Evolutionary conservation across 352 stramenopile species (phyloP), one percentile per base, ranked within the genome.

Genomic region (Globisporangium cylindrosporum): DNA sequence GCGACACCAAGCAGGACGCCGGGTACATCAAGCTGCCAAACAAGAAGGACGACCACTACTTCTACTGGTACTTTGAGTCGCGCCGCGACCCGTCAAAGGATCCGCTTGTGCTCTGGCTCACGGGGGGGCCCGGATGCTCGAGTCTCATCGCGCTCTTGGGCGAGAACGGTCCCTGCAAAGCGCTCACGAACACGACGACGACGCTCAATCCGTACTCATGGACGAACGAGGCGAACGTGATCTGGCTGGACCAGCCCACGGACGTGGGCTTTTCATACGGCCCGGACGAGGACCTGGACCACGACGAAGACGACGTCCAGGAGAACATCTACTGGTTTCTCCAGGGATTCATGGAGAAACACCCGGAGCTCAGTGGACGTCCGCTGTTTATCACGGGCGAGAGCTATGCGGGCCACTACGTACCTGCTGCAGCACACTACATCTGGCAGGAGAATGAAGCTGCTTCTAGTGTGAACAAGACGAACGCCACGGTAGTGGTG

Each of bases 61-160:
- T 81, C 69, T 81, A 81, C 59, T 81, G 75, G 74, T 79, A 75
- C 61, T 76, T 82, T 25, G 71, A 82, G 58, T 81, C 75, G 15
- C 66, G 67, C 5, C 22, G 62, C 15, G 56, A 54, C 29, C 69
- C 72, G 5, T 27, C n/a, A 7, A 77, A 27, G 9, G 75, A 79
- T 49, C 75, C 75, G 1, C 59, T 81, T 15, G 54, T 81, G 36
- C 61, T 82, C 22, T 81, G 75, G 75, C 65, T 81, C 36, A 80
- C 75, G 6, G 75, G 75, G 14, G 75, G 75, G 1, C 75, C 75
- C 7, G 76, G 76, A 0, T 80, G 72, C 65, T 80, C 71, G 51
- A 80, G 71, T 29, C 69, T 80, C 60, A 67, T 78, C 3, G 76
- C 76, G 29, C 55, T 82, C 20, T 56, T 82, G 5, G 46, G 43